phyloP scores from a whole-genome alignment of 345 rosid species.

The Lenwebbia sp. region DNA sequence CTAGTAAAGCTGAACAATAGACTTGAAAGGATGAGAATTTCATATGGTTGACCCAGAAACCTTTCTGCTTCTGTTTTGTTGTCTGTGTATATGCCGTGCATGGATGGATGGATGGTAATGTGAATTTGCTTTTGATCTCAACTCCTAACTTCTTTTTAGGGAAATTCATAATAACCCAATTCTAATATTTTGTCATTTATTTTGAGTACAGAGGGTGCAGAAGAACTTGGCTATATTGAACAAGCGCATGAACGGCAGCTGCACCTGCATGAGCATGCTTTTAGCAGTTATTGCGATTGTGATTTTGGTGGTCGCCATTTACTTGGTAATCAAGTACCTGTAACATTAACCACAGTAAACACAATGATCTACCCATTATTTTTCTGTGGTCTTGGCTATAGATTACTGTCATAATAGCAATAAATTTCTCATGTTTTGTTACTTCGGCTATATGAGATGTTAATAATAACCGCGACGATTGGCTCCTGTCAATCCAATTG shows the following conservation, averaged over 20 bases:
- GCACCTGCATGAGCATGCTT: conserved; percentile 26
- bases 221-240: conserved; percentile 28
- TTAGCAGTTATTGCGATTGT: conserved; percentile 22
- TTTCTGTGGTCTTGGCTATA: background rate
- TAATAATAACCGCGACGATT: background rate
- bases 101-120: background rate
- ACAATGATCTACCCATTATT: background rate
- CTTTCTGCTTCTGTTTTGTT: background rate
- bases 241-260: conserved; percentile 28
- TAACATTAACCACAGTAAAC: background rate
- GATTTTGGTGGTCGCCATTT: conserved; percentile 19
- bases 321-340: conserved; percentile 19
- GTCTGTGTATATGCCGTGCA: background rate
- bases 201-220: conserved; percentile 25
- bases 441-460: background rate
- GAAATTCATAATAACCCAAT: background rate
- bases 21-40: background rate
- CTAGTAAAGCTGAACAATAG: background rate
- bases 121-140: background rate
- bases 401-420: background rate
- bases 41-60: background rate
- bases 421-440: background rate
- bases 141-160: background rate
- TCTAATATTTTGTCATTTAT: background rate
- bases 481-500: background rate